These are phyloP conservation scores for Vinca minor DNA, from an alignment of 257 asterid genomes.

Conservation along the genomic window DNA sequence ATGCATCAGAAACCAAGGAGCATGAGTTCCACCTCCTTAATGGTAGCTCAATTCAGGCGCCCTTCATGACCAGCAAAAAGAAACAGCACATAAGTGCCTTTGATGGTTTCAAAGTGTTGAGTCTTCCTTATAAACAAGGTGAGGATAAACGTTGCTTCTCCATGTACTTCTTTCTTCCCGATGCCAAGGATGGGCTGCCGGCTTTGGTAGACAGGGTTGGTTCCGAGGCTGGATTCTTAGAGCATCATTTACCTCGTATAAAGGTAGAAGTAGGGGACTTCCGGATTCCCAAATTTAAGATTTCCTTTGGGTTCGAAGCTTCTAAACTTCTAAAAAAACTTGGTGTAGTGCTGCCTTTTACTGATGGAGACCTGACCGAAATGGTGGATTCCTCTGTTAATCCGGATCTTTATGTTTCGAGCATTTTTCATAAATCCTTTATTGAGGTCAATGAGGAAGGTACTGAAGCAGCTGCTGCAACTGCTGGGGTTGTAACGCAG, in stretches of 20 bases:
- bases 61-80: slow-evolving; percentile 15
- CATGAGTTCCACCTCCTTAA: slow-evolving; percentile 11
- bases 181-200: slow-evolving; percentile 18
- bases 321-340: slow-evolving; percentile 24
- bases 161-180: slow-evolving; percentile 20
- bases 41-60: slow-evolving; percentile 6
- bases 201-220: slow-evolving; percentile 11
- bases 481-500: slow-evolving; percentile 1
- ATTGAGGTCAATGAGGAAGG: slow-evolving; percentile 40
- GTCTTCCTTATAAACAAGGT: slow-evolving; percentile 19
- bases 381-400: slow-evolving; percentile 28
- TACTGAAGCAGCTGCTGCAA: slow-evolving; percentile 39
- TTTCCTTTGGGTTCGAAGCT: slow-evolving; percentile 36
- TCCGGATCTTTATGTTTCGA: slow-evolving; percentile 24
- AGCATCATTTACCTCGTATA: slow-evolving; percentile 9
- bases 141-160: slow-evolving; percentile 15
- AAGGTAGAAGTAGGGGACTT: slow-evolving; percentile 20
- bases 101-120: slow-evolving; percentile 17
- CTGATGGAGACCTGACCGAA: slow-evolving; percentile 27
- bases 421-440: slow-evolving; percentile 33
- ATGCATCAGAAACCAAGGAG: slow-evolving; percentile 12
- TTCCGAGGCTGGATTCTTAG: slow-evolving; percentile 16
- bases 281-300: slow-evolving; percentile 33
- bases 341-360: slow-evolving; percentile 29
- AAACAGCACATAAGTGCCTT: slow-evolving; percentile 8